Percentiles rank a stretch among this genome's conserved stretches.
phyloP scores from a whole-genome alignment of 208 protist genomes.

The Wallacemonas sp. region DNA sequence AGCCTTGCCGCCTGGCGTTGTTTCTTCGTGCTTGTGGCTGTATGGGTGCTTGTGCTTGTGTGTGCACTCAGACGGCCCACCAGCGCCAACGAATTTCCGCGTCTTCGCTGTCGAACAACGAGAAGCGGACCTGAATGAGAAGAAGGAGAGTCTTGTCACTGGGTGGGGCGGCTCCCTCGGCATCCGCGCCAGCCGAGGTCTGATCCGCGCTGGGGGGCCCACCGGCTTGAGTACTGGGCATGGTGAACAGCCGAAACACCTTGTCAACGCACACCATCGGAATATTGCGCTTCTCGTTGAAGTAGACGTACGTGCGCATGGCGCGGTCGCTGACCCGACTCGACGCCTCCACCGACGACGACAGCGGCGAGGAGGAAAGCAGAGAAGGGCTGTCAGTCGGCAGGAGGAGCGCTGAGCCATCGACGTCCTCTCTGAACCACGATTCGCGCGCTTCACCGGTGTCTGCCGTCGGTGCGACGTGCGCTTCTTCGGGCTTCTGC shows the following conservation, averaged over 20 bases:
- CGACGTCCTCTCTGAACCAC: slow-evolving; percentile 15
- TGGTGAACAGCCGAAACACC: slow-evolving; percentile 47
- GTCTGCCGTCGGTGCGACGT: not conserved
- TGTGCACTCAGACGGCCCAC: slow-evolving; percentile 31
- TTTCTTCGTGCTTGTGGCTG: not conserved
- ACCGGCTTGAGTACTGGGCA: slow-evolving; percentile 22
- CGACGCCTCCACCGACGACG: not conserved
- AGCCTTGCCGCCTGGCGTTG: not conserved
- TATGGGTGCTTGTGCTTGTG: not conserved
- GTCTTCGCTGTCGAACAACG: slow-evolving; percentile 43
- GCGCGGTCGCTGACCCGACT: slow-evolving; percentile 13
- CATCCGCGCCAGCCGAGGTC: not conserved
- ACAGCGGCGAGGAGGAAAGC: not conserved
- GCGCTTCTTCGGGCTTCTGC: not conserved
- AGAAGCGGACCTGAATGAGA: slow-evolving; percentile 53
- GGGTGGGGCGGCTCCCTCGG: not conserved
- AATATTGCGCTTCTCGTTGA: slow-evolving; percentile 31
- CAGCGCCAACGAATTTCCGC: slow-evolving; percentile 52
- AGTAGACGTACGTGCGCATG: slow-evolving; percentile 53
- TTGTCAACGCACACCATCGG: slow-evolving; percentile 56
- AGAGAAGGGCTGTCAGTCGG: not conserved
- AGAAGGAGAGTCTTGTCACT: slow-evolving; percentile 34
- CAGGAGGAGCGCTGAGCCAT: slow-evolving; percentile 20
- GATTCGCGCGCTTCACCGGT: not conserved
- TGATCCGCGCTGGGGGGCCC: not conserved